A percentile compares a stretch with the other conserved stretches of the same genome.
phyloP scores from a whole-genome alignment of 1,284 basidiomycete species.

The Acaromyces ingoldii region DNA sequence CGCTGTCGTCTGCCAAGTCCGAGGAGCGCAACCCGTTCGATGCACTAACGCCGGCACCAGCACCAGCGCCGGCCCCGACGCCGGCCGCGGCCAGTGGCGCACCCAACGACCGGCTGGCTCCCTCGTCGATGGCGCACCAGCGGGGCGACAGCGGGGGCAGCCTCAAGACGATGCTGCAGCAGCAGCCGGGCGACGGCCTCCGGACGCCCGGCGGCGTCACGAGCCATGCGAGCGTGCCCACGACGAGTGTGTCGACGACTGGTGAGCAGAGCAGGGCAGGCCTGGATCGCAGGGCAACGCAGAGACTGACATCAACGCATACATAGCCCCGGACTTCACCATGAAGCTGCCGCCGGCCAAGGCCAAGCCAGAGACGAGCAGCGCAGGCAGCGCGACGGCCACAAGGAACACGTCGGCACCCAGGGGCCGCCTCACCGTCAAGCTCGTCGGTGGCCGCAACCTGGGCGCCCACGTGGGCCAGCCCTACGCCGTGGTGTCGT shows the following conservation, averaged over 20 bases:
- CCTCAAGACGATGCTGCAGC: background rate
- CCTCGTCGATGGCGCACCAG: constrained; percentile 15
- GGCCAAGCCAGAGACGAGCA: constrained; percentile 16
- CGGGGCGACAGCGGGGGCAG: constrained; percentile 18
- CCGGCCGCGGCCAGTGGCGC: constrained; percentile 18
- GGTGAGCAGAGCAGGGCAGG: constrained; percentile 12
- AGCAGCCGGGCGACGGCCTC: constrained; percentile 29
- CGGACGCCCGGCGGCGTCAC: constrained; percentile 40
- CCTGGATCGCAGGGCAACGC: background rate
- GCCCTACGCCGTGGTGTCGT: constrained; percentile 95
- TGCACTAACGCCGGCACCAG: constrained; percentile 9
- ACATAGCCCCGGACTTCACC: constrained; percentile 41
- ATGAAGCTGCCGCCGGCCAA: constrained; percentile 46
- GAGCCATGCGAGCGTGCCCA: constrained; percentile 35
- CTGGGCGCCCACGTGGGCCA: constrained; percentile 61
- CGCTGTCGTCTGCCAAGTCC: constrained; percentile 25
- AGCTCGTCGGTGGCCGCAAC: constrained; percentile 85
- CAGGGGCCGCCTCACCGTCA: constrained; percentile 84
- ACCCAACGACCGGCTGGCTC: constrained; percentile 15
- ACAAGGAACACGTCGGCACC: constrained; percentile 45
- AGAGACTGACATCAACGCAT: background rate
- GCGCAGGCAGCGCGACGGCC: constrained; percentile 1
- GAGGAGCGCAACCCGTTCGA: constrained; percentile 45
- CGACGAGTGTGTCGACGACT: constrained; percentile 33
- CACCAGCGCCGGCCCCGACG: background rate